Conservation (phyloP, 441 rosid species). For the Gossypium gossypioides region DNA sequence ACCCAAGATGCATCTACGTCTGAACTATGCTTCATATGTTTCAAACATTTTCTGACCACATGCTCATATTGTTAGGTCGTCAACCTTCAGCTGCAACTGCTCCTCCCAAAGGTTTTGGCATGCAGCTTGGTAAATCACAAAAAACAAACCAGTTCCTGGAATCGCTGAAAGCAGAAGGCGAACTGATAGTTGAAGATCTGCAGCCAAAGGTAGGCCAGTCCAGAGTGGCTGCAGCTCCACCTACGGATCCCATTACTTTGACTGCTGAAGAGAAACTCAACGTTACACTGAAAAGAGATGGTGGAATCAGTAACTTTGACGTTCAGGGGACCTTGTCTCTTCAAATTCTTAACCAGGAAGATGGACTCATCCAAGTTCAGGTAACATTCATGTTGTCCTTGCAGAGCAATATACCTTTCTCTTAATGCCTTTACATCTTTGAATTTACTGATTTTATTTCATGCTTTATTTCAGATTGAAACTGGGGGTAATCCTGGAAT, state of each 20-base stretch:
- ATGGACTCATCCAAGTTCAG: constrained; percentile 93
- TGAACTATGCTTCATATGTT: constrained; percentile 1
- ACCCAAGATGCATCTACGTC: not conserved
- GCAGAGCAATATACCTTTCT: not conserved
- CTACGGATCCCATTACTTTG: constrained; percentile 83
- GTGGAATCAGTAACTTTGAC: constrained; percentile 85
- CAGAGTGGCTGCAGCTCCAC: constrained; percentile 49
- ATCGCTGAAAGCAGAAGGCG: constrained; percentile 96
- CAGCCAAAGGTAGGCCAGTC: constrained; percentile 55
- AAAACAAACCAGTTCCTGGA: constrained; percentile 83
- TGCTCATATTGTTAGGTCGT: constrained; percentile 39
- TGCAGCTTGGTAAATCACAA: constrained; percentile 91
- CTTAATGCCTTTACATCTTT: not conserved
- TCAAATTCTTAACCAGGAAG: constrained; percentile 92
- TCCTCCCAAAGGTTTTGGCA: constrained; percentile 89
- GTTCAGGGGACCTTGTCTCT: constrained; percentile 89
- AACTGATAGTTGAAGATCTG: constrained; percentile 82
- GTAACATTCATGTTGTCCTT: constrained; percentile 23
- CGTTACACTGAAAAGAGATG: constrained; percentile 76
- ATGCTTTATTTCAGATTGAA: constrained; percentile 51
- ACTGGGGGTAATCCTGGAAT: constrained; percentile 71
- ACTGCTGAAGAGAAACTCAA: constrained; percentile 87
- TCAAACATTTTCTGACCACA: not conserved
- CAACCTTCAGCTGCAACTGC: constrained; percentile 80
- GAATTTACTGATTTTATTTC: constrained; percentile 1